Conservation (phyloP, 2,329 filamentous ascomycete species). For the Fusarium continuum region DNA sequence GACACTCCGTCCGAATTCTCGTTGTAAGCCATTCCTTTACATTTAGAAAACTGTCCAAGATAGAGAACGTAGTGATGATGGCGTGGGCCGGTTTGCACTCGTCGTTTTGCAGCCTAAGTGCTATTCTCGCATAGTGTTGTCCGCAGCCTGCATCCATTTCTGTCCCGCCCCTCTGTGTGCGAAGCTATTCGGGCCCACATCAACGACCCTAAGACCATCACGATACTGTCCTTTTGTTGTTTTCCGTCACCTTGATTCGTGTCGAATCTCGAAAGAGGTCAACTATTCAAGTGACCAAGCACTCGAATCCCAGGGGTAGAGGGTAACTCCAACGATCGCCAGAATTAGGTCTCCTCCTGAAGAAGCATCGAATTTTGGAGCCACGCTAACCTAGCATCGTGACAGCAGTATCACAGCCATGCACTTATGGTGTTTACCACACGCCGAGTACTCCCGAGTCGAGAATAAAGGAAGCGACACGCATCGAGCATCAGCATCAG, state of each 20-base stretch:
- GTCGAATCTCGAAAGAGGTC: not conserved
- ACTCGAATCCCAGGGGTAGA: not conserved
- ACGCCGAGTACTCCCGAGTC: not conserved
- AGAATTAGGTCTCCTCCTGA: not conserved
- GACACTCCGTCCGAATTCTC: not conserved
- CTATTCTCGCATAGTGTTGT: not conserved
- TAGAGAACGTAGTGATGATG: not conserved
- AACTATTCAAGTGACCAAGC: not conserved
- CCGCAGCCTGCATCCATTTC: not conserved
- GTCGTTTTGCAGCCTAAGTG: not conserved
- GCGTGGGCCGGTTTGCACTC: not conserved
- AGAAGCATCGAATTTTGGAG: not conserved
- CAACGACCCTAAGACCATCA: not conserved
- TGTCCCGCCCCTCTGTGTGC: not conserved
- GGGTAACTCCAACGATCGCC: rapidly evolving
- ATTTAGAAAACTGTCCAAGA: not conserved
- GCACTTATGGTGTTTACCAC: conserved; percentile 12
- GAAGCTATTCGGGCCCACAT: conserved; percentile 1
- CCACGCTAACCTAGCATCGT: not conserved
- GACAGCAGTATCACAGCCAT: not conserved
- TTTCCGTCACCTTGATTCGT: not conserved
- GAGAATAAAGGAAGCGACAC: not conserved
- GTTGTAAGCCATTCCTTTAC: not conserved
- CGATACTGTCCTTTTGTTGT: not conserved
- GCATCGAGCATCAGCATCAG: not conserved